Evolutionary conservation across 176 grass and related monocot genomes (phyloP).

Genomic region (Phyllostachys edulis): DNA sequence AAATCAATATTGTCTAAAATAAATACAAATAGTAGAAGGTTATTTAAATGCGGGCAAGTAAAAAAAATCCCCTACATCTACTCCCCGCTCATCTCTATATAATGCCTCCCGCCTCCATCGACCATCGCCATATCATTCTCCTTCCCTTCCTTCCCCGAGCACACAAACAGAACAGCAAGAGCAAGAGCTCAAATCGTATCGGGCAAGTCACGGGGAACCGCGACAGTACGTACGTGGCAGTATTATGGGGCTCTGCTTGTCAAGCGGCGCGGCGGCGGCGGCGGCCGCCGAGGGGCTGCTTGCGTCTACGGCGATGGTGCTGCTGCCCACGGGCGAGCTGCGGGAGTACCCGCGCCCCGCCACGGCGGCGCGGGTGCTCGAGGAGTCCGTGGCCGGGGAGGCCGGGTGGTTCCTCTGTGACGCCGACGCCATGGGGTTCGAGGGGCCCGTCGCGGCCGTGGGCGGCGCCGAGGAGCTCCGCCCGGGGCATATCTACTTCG

Average conservation of each 20-base stretch:
- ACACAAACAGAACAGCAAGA: not conserved
- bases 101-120: not conserved
- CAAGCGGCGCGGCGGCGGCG: conserved; percentile 25
- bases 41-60: no score
- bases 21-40: no score
- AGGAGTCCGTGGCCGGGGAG: not conserved
- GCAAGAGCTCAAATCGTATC: not conserved
- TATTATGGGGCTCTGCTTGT: conserved; percentile 53
- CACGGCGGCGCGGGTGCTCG: conserved; percentile 32
- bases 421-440: conserved; percentile 61
- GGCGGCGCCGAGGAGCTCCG: conserved; percentile 27
- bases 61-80: not conserved
- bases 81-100: not conserved
- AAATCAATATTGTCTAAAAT: no score
- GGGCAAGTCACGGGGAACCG: not conserved
- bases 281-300: not conserved
- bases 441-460: conserved; percentile 31
- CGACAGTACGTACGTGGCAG: not conserved
- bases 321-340: conserved; percentile 46
- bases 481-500: conserved; percentile 68
- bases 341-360: conserved; percentile 38
- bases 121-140: not conserved
- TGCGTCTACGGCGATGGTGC: conserved; percentile 48
- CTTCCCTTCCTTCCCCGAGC: not conserved
- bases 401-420: conserved; percentile 54